phyloP scores from a whole-genome alignment of 2,329 filamentous ascomycete species.

The Fusarium subtropicale region DNA sequence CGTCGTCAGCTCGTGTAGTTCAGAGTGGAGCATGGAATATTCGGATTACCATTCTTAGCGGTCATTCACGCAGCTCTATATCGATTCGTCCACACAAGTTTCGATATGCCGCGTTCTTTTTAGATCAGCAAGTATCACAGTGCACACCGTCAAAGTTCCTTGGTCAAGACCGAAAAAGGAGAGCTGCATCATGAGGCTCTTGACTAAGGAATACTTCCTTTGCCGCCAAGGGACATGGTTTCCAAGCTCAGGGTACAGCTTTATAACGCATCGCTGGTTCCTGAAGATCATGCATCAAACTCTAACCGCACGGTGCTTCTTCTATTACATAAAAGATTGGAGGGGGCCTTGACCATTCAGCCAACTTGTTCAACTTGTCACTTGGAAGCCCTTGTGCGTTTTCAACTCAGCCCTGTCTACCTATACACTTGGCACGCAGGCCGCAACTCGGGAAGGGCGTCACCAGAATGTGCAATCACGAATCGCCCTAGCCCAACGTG shows the following conservation, averaged over 20 bases:
- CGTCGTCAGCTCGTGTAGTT: slow-evolving; percentile 26
- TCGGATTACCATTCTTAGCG: slow-evolving; percentile 26
- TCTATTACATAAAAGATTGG: slow-evolving; percentile 35
- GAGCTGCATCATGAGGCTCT: slow-evolving; percentile 39
- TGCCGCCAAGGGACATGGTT: slow-evolving; percentile 14
- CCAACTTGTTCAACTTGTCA: not conserved
- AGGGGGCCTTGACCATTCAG: slow-evolving; percentile 5
- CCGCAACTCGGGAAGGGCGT: slow-evolving; percentile 20
- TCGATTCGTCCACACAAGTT: slow-evolving; percentile 22
- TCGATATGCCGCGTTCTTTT: slow-evolving; percentile 12
- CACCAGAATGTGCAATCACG: slow-evolving; percentile 41
- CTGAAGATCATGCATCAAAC: slow-evolving; percentile 39
- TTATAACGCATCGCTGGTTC: slow-evolving; percentile 39
- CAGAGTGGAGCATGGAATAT: slow-evolving; percentile 29
- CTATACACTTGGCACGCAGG: slow-evolving; percentile 11
- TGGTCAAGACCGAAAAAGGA: slow-evolving; percentile 34
- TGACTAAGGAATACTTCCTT: slow-evolving; percentile 14
- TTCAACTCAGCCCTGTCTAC: slow-evolving; percentile 30
- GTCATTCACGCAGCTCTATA: slow-evolving; percentile 25
- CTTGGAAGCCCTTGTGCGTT: slow-evolving; percentile 22
- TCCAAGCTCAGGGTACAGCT: slow-evolving; percentile 20
- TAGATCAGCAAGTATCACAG: slow-evolving; percentile 12
- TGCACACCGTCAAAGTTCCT: slow-evolving; percentile 18
- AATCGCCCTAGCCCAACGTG: slow-evolving; percentile 39
- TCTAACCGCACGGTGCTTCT: slow-evolving; percentile 29